phyloP scores from a whole-genome alignment of 2,329 filamentous ascomycete species.

The Diaporthe destruens region DNA sequence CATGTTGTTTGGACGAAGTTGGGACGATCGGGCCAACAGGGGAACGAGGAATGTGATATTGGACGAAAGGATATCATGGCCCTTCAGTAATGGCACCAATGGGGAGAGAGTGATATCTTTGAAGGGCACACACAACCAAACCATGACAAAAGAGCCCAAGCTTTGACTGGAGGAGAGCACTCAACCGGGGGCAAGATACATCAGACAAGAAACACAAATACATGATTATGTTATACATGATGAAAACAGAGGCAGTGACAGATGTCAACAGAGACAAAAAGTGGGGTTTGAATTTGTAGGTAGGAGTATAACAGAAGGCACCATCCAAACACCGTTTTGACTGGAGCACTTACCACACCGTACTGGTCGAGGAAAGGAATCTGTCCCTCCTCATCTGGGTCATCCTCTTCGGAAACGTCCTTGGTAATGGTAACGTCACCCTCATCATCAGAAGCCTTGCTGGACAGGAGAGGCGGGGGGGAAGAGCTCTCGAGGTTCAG shows the following conservation, averaged over 20 bases:
- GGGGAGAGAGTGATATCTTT: neutral
- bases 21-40: neutral
- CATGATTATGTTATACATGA: neutral
- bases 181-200: neutral
- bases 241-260: neutral
- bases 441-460: constrained; percentile 1
- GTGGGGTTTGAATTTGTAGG: neutral
- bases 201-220: constrained; percentile 12
- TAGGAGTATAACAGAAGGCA: neutral
- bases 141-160: neutral
- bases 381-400: neutral
- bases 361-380: constrained; percentile 15
- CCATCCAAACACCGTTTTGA: neutral
- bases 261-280: neutral
- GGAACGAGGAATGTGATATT: neutral
- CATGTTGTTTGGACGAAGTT: neutral
- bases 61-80: neutral
- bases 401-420: neutral
- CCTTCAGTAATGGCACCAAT: neutral
- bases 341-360: constrained; percentile 15
- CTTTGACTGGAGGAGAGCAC: neutral
- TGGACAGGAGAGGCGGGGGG: constrained; percentile 1
- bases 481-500: constrained; percentile 1
- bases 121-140: neutral
- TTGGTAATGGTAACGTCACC: constrained; percentile 9